Percentiles rank a stretch among this genome's conserved stretches.
Conservation (phyloP, 2,329 filamentous ascomycete genomes). For the Dichotomopilus funicola region DNA sequence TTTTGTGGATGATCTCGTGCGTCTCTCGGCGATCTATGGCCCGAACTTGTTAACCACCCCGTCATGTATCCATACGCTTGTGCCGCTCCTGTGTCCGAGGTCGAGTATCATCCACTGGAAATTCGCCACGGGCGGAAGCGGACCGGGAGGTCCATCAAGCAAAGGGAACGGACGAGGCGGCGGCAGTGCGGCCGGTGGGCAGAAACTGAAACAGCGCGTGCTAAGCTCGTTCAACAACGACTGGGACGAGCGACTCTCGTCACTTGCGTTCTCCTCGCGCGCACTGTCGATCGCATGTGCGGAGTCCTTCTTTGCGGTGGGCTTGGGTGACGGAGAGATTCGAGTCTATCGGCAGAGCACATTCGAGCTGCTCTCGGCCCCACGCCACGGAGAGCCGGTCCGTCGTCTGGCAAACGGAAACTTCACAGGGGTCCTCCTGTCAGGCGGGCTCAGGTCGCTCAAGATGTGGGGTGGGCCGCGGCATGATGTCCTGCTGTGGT, state of each 20-base stretch:
- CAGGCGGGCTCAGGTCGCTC: slow-evolving; percentile 11
- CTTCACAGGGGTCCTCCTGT: slow-evolving; percentile 9
- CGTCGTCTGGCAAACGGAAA: slow-evolving; percentile 11
- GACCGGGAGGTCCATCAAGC: too few relatives aligned
- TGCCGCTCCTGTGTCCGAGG: slow-evolving; percentile 17
- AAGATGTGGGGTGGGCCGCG: slow-evolving; percentile 12
- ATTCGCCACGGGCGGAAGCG: not conserved
- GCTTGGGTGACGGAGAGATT: slow-evolving; percentile 10
- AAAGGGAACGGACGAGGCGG: too few relatives aligned
- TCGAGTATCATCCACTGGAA: slow-evolving; percentile 12
- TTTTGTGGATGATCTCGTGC: slow-evolving; percentile 11
- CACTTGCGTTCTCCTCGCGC: slow-evolving; percentile 9
- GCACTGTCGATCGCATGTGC: slow-evolving; percentile 16
- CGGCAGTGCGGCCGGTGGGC: too few relatives aligned
- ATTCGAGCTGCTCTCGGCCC: slow-evolving; percentile 13
- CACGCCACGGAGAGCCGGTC: slow-evolving; percentile 16
- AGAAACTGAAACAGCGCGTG: slow-evolving; percentile 11
- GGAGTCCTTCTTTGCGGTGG: slow-evolving; percentile 15
- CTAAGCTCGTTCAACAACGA: slow-evolving; percentile 15
- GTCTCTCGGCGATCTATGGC: slow-evolving; percentile 14
- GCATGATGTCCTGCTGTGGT: slow-evolving; percentile 12
- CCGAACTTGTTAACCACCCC: slow-evolving; percentile 13
- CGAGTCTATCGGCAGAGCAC: slow-evolving; percentile 15
- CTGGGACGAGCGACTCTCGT: slow-evolving; percentile 17
- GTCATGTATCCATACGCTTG: slow-evolving; percentile 14